Percentiles rank a stretch among this genome's conserved stretches.
Conservation (phyloP, 2,329 filamentous ascomycete species). For the Stemphylium vesicarium region DNA sequence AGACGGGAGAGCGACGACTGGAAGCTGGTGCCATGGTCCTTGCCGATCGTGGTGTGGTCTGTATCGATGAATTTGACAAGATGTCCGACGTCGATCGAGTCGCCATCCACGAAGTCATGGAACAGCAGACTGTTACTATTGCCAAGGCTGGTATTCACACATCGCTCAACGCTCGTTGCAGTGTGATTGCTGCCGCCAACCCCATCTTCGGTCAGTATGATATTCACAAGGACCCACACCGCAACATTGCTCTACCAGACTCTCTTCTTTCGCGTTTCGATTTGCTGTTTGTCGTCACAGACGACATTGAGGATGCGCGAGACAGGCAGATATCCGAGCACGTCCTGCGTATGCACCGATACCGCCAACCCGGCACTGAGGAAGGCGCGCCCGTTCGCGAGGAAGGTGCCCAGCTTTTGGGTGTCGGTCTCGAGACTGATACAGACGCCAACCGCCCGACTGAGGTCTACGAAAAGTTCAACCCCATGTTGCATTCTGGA, state of each 20-base stretch:
- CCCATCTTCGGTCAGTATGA: conserved; percentile 99
- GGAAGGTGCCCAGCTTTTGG: conserved; percentile 80
- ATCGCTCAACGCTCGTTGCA: conserved; percentile 93
- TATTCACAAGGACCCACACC: conserved; percentile 96
- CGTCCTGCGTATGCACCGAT: conserved; percentile 95
- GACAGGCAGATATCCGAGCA: conserved; percentile 95
- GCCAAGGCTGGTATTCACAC: conserved; percentile 99
- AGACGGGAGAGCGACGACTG: conserved; percentile 91
- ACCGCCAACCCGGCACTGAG: conserved; percentile 88
- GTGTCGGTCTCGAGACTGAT: conserved; percentile 81
- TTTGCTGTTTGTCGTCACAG: conserved; percentile 94
- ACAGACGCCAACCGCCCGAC: conserved; percentile 78
- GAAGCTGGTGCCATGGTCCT: conserved; percentile 99
- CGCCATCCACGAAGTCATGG: conserved; percentile 99
- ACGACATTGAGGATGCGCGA: conserved; percentile 93
- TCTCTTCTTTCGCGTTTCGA: conserved; percentile 98
- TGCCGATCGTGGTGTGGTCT: conserved; percentile 93
- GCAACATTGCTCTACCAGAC: conserved; percentile 96
- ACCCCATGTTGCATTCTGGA: conserved; percentile 92
- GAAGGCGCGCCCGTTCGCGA: conserved; percentile 95
- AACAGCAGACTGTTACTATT: conserved; percentile 98
- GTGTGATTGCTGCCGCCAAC: conserved; percentile 94
- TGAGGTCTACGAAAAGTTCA: conserved; percentile 95
- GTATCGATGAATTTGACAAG: conserved; percentile 99
- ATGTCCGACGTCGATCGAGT: conserved; percentile 99